A percentile compares a stretch with the other conserved stretches of the same genome.
These are phyloP conservation scores for Fusarium tupiense DNA, from an alignment of 2,329 filamentous ascomycete genomes.

Conservation along the genomic window DNA sequence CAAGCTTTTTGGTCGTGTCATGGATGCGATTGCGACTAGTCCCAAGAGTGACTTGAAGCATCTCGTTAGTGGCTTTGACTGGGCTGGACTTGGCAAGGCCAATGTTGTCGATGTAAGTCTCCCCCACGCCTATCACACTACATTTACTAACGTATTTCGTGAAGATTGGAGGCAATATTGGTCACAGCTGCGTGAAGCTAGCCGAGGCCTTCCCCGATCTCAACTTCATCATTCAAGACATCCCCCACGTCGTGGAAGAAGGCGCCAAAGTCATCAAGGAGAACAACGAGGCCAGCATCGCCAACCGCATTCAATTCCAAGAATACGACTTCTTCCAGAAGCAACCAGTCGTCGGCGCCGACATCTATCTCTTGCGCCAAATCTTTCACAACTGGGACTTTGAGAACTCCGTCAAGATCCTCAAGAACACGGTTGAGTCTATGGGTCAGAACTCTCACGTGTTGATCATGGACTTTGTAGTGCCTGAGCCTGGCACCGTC, in stretches of 20 bases:
- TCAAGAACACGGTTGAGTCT: not conserved
- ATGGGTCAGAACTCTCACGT: not conserved
- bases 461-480: not conserved
- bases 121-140: fast-evolving
- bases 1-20: not conserved
- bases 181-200: not conserved
- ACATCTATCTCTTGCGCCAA: not conserved
- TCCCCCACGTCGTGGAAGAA: not conserved
- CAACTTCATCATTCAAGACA: not conserved
- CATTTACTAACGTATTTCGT: fast-evolving
- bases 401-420: not conserved
- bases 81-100: not conserved
- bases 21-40: not conserved
- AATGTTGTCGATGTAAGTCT: not conserved
- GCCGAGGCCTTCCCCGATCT: not conserved
- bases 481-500: not conserved
- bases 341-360: not conserved
- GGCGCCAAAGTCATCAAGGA: not conserved
- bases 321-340: constrained; percentile 1
- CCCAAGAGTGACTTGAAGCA: not conserved
- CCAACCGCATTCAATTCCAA: not conserved
- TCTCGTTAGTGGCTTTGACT: not conserved
- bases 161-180: not conserved
- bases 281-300: not conserved
- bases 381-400: constrained; percentile 5